phyloP scores from a whole-genome alignment of 2,329 filamentous ascomycete species.

The Trichoderma hamatum region DNA sequence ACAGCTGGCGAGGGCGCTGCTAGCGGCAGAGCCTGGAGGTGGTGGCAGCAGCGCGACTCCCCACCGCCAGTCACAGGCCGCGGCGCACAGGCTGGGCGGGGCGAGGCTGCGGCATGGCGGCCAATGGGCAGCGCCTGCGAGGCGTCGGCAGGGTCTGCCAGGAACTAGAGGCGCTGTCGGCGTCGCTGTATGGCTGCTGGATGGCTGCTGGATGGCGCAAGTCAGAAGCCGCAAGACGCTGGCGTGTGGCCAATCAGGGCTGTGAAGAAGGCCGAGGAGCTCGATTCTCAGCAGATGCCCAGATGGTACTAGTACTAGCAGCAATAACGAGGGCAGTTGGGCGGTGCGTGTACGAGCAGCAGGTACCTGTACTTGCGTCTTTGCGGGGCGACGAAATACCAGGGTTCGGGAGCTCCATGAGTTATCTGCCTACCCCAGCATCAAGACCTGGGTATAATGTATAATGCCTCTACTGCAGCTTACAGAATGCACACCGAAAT shows the following conservation, averaged over 20 bases:
- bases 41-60: neutral
- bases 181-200: neutral
- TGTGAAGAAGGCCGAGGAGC: neutral
- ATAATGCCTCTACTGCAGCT: too few species aligned
- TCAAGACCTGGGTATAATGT: too few species aligned
- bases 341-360: neutral
- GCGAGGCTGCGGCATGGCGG: conserved; percentile 13
- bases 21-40: neutral
- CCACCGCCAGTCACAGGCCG: conserved; percentile 1
- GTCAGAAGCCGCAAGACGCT: neutral
- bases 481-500: neutral
- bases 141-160: neutral
- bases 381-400: neutral
- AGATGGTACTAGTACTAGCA: neutral
- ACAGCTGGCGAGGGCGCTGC: neutral
- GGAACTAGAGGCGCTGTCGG: neutral
- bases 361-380: neutral
- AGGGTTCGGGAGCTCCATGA: neutral
- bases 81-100: neutral
- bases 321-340: too few species aligned
- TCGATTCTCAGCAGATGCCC: neutral
- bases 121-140: conserved; percentile 11
- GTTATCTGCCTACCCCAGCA: neutral
- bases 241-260: conserved; percentile 24
- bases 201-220: conserved; percentile 10